Evolutionary conservation across 768 basidiomycete genomes (phyloP).

Genomic region (Lentinula guzmanii): DNA sequence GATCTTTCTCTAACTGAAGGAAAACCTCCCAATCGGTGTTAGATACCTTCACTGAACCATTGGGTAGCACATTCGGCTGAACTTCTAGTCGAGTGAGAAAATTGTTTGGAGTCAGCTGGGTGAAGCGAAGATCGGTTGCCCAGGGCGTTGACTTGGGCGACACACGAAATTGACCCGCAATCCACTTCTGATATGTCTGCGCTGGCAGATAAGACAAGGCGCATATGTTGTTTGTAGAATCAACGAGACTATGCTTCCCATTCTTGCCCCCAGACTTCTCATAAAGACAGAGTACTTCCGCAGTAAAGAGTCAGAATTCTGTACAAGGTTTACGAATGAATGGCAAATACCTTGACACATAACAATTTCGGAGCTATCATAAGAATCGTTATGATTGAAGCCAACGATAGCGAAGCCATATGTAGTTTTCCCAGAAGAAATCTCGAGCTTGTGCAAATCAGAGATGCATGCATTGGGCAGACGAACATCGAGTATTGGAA

Average conservation of each 20-base stretch:
- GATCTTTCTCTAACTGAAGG: not conserved
- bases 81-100: not conserved
- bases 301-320: not conserved
- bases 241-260: conserved; percentile 14
- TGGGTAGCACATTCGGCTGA: not conserved
- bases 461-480: not conserved
- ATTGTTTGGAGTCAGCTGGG: not conserved
- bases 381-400: not conserved
- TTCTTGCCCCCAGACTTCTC: conserved; percentile 22
- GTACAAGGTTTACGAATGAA: no score
- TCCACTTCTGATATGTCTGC: conserved; percentile 9
- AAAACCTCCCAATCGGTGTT: not conserved
- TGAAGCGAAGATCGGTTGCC: not conserved
- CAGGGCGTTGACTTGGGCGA: not conserved
- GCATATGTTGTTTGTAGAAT: conserved; percentile 14
- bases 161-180: not conserved
- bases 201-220: conserved; percentile 17
- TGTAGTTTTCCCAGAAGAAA: not conserved
- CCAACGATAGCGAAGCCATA: not conserved
- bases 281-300: conserved; percentile 14
- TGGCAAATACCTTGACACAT: no score
- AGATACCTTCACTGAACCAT: not conserved
- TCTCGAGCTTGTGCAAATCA: not conserved
- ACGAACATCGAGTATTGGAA: not conserved
- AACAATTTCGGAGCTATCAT: not conserved